phyloP scores from a whole-genome alignment of 2,329 filamentous ascomycete species.

The Aspergillus brunneoviolaceus region DNA sequence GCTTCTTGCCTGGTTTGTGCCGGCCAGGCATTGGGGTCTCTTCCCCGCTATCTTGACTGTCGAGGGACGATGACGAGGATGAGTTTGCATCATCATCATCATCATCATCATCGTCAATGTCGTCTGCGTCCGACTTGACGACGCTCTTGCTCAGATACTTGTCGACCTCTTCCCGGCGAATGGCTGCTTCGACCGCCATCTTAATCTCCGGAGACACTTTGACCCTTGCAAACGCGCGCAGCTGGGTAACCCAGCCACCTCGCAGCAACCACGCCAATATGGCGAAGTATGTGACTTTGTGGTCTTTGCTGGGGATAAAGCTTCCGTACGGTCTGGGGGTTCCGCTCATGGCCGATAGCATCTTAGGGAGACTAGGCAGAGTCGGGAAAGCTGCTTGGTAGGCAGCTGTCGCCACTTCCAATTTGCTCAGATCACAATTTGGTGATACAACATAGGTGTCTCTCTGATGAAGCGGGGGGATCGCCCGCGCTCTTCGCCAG shows the following conservation, averaged over 20 bases:
- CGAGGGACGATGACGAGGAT: conserved; percentile 41
- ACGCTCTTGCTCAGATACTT: conserved; percentile 34
- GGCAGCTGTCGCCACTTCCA: conserved; percentile 66
- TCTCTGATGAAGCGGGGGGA: conserved; percentile 83
- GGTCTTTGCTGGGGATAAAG: conserved; percentile 82
- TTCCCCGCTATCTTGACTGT: conserved; percentile 40
- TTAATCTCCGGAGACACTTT: conserved; percentile 80
- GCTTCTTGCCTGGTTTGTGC: conserved; percentile 25
- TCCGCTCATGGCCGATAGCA: conserved; percentile 79
- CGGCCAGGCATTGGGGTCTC: conserved; percentile 37
- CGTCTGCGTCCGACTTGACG: conserved; percentile 18
- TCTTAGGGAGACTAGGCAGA: conserved; percentile 77
- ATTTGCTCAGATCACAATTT: conserved; percentile 73
- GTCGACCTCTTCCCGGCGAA: conserved; percentile 64
- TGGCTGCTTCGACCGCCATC: conserved; percentile 71
- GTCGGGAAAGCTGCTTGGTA: conserved; percentile 81
- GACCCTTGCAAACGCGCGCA: conserved; percentile 88
- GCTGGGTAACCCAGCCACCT: conserved; percentile 88
- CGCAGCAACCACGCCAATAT: conserved; percentile 93
- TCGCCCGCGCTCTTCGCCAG: conserved; percentile 89
- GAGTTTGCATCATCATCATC: conserved; percentile 34
- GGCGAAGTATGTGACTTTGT: conserved; percentile 81
- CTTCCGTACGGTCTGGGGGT: conserved; percentile 78
- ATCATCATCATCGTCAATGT: conserved; percentile 29
- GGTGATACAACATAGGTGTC: conserved; percentile 91